Conservation (phyloP, 208 protist species). For the Leishmania braziliensis region DNA sequence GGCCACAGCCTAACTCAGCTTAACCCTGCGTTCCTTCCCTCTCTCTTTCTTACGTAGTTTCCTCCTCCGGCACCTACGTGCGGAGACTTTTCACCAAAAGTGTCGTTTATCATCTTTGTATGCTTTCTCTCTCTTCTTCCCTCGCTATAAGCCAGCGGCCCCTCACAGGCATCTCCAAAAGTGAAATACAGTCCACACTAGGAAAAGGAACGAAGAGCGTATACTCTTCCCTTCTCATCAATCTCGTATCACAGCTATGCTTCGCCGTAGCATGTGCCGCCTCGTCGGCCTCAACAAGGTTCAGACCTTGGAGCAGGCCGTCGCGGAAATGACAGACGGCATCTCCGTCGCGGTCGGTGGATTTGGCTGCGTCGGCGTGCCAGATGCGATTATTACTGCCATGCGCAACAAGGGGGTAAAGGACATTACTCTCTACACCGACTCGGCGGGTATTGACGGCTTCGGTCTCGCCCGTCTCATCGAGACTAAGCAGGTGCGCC, state of each 20-base stretch:
- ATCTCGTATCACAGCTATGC: constrained; percentile 41
- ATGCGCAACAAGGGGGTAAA: constrained; percentile 87
- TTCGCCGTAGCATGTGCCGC: constrained; percentile 58
- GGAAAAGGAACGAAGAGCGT: no score
- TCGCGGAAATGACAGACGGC: constrained; percentile 73
- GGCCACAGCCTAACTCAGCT: no score
- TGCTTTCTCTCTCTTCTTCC: constrained; percentile 13
- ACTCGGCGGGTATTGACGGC: constrained; percentile 96
- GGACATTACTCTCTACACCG: constrained; percentile 94
- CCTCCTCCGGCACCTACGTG: no score
- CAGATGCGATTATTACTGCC: constrained; percentile 92
- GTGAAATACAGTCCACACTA: no score
- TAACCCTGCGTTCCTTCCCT: neutral
- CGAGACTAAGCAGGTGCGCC: constrained; percentile 84
- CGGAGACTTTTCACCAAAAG: no score
- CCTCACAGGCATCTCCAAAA: no score
- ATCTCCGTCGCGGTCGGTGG: constrained; percentile 91
- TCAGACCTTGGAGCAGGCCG: constrained; percentile 65
- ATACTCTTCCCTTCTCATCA: neutral
- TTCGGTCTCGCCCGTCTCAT: constrained; percentile 96
- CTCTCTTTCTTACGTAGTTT: neutral
- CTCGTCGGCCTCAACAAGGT: constrained; percentile 75
- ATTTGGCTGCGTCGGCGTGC: constrained; percentile 96
- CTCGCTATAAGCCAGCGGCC: neutral
- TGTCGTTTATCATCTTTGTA: no score